A percentile compares a stretch with the other conserved stretches of the same genome.
Conservation (phyloP, 495 filamentous ascomycete genomes). For the Tuber melanosporum region DNA sequence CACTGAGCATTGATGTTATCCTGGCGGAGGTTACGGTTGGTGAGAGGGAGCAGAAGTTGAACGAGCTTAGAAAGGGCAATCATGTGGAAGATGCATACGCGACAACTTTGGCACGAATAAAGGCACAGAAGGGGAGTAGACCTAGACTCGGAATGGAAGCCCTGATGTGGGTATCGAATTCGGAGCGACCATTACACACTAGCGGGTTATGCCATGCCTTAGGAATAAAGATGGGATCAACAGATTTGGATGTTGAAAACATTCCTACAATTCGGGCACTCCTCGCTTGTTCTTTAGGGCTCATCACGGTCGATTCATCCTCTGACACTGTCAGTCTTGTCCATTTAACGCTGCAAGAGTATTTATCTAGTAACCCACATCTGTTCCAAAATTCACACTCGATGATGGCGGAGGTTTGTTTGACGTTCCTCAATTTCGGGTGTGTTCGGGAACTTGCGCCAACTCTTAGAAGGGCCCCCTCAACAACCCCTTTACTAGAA, state of each 20-base stretch:
- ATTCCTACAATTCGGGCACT: background rate
- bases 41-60: background rate
- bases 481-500: no score
- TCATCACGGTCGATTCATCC: background rate
- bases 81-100: background rate
- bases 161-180: background rate
- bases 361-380: background rate
- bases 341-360: background rate
- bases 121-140: background rate
- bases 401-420: background rate
- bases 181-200: background rate
- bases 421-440: background rate
- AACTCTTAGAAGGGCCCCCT: background rate
- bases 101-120: background rate
- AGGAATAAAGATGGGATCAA: background rate
- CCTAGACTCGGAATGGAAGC: background rate
- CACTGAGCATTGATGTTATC: background rate
- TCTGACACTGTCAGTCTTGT: background rate
- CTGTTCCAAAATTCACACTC: background rate
- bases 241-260: background rate
- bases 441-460: background rate
- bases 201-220: background rate
- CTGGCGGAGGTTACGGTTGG: background rate
- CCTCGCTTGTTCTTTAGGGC: background rate
- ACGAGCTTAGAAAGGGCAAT: background rate